phyloP scores from a whole-genome alignment of 177 flowering plant genomes.

The Vitis hybrid region DNA sequence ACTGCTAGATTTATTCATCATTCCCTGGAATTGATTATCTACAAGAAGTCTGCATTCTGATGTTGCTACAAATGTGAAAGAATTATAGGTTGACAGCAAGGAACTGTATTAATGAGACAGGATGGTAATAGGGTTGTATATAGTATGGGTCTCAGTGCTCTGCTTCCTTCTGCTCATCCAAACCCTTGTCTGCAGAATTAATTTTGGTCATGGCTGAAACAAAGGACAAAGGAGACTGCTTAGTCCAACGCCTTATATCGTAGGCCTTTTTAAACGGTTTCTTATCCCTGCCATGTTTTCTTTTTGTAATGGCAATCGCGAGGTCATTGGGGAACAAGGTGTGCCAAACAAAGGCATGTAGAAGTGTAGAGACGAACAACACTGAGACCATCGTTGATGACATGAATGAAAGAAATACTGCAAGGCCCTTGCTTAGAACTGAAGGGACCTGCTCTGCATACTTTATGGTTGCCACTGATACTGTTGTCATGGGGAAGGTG shows the following conservation, averaged over 20 bases:
- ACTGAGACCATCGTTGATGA: slow-evolving; percentile 82
- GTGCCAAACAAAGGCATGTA: slow-evolving; percentile 84
- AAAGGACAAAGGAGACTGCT: slow-evolving; percentile 48
- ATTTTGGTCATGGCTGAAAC: slow-evolving; percentile 34
- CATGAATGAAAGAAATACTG: slow-evolving; percentile 70
- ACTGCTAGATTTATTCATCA: background rate
- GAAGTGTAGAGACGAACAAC: slow-evolving; percentile 72
- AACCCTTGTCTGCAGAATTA: slow-evolving; percentile 18
- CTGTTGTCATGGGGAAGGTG: slow-evolving; percentile 97
- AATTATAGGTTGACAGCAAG: background rate
- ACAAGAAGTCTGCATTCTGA: background rate
- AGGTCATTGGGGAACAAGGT: slow-evolving; percentile 91
- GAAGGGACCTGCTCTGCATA: slow-evolving; percentile 83
- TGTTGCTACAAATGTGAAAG: background rate
- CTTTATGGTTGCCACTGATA: slow-evolving; percentile 83
- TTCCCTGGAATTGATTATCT: background rate
- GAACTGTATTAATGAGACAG: too few relatives aligned
- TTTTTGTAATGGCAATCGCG: slow-evolving; percentile 88
- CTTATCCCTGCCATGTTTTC: slow-evolving; percentile 46
- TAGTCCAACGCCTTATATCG: slow-evolving; percentile 80
- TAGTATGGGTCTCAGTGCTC: background rate
- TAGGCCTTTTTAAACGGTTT: slow-evolving; percentile 49
- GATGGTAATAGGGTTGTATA: background rate
- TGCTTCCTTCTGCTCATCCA: slow-evolving; percentile 20
- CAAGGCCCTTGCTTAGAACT: slow-evolving; percentile 60